Base-by-base conservation (phyloP, 805 yeast species). In the Yamadazyma tumulicola region DNA sequence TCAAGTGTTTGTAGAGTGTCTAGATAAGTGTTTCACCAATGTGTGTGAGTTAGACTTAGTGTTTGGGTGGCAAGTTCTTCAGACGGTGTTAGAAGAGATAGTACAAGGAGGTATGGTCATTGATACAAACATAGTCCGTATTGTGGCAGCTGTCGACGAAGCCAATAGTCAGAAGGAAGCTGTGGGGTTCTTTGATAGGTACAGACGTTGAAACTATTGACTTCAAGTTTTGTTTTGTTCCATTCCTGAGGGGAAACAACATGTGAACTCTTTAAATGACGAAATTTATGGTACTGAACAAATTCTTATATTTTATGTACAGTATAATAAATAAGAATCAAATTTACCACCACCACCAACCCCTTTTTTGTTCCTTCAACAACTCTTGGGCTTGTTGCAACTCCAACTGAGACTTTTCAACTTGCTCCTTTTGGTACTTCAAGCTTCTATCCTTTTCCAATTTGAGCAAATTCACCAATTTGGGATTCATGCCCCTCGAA, bases 51-150 rank as follows among this genome's bases (percentile, higher is more conserved):
- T 93, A 47, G 98, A 93, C 61, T 69, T 93, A 43, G 96, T 93
- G n/a, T 91, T 89, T 63, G 97, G 97, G 12, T 93, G 98, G 97
- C 97, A 93, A 60, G 94, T 88, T 4, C 65, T 91, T 20, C 94
- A 91, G 55, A 82, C 95, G 2, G 96, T 91, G 2, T 59, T 89
- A 31, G 93, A 82, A 49, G 97, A 93, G 51, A 83, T 93, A 21
- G 81, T 93, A 1, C 97, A 93, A 55, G 98, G 97, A 17, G 98
- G 98, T 0, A 82, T 93, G 94, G 98, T 93, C 6, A 85, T 93
- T 23, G 98, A 93, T 55, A 89, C 97, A 2, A 86, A 81, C 46
- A 86, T 88, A 14, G 53, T 64, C 17, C 77, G 82, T 40, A 88
- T 93, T 22, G 96, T 93, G 5, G 78, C 77, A 2, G 85, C 93